Base-by-base conservation (phyloP, 2,329 filamentous ascomycete species). In the Emergomyces pasteurianus region DNA sequence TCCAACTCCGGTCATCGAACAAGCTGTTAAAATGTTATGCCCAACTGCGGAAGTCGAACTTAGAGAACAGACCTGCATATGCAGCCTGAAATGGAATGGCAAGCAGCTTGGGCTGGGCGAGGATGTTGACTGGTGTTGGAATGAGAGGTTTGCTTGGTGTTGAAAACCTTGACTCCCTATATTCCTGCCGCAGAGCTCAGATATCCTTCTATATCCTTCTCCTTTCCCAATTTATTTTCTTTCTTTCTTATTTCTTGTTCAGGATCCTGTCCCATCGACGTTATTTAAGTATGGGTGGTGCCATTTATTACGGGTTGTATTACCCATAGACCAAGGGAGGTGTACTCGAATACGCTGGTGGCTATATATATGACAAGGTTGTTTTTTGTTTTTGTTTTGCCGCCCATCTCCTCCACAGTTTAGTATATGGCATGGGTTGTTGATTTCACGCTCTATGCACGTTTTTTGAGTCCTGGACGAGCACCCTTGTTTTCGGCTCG, bases 1-100 rank as follows among this genome's bases (percentile, higher is more conserved):
- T 70, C 91, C 92, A 0, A 81, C 81, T 3, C 76, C 82, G 7
- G 67, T 80, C 64, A 71, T 85, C 31, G 64, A 77, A 57, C 70
- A 75, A 61, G 77, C 78, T 1, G 75, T 77, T 49, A 69, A 71
- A 53, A 59, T 73, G 58, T 56, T 77, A 53, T 70, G 76, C 55
- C 71, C 72, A 3, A 67, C 68, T 34, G 73, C 70, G 49, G 61
- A 75, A 58, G 63, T 79, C 36, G 68, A 78, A 42, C 73, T 78
- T 50, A 74, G 78, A 50, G 77, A 80, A 59, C 72, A 77, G 64
- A 73, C 72, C 61, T 78, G 78, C 63, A 75, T 80, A 64, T 69
- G 75, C 60, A 75, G 77, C 66, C 65, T 80, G 62, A 74, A 74
- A 56, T 80, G 78, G 78, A 74, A 74, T 34, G 77, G 76, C n/a